Percentiles rank a stretch among this genome's conserved stretches.
These are phyloP conservation scores for Syncephalastrum monosporum DNA, from an alignment of 371 early-diverging fungal genomes.

Conservation along the genomic window DNA sequence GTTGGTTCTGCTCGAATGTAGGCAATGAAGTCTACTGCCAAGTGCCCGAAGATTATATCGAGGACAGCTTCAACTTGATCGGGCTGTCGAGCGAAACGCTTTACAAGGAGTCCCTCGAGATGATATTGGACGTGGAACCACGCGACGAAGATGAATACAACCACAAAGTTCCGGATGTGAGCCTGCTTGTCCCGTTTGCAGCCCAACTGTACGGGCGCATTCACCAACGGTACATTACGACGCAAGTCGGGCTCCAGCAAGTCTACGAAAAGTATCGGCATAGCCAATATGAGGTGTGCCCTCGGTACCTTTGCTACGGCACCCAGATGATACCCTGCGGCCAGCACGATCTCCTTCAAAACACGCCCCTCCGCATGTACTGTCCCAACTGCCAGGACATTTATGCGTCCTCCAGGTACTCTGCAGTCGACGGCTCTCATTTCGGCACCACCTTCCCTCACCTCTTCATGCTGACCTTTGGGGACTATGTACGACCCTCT, in stretches of 20 bases:
- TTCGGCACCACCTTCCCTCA: conserved; percentile 97
- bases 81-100: conserved; percentile 79
- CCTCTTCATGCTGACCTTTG: conserved; percentile 83
- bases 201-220: conserved; percentile 78
- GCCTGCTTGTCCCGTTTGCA: conserved; percentile 46
- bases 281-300: conserved; percentile 85
- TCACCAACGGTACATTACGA: conserved; percentile 80
- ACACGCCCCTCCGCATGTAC: conserved; percentile 68
- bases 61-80: conserved; percentile 92
- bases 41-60: conserved; percentile 81
- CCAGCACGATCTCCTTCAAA: conserved; percentile 65
- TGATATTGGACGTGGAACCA: conserved; percentile 83
- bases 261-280: conserved; percentile 76
- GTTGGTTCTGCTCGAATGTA: conserved; percentile 84
- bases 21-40: conserved; percentile 82
- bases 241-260: conserved; percentile 69
- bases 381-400: conserved; percentile 88
- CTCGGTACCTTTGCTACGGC: conserved; percentile 73
- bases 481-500: conserved; percentile 62
- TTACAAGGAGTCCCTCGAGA: conserved; percentile 77
- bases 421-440: conserved; percentile 64
- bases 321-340: conserved; percentile 81
- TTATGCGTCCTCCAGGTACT: conserved; percentile 48
- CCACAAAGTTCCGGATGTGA: conserved; percentile 40
- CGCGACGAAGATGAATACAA: conserved; percentile 44